Evolutionary conservation across 208 protist genomes (phyloP).

Genomic region (Tritrichomonas foetus): DNA sequence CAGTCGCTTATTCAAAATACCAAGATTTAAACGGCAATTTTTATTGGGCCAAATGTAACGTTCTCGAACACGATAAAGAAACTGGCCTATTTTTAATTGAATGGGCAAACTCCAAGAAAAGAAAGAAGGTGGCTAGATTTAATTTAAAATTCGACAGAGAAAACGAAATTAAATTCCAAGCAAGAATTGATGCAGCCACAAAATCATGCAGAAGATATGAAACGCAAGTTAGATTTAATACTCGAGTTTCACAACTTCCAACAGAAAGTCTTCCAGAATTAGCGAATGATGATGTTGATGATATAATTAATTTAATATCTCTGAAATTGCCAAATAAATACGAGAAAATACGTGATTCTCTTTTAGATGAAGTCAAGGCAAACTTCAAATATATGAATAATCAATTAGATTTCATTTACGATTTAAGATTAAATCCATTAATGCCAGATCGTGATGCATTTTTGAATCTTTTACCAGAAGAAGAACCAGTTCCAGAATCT

Average conservation of each 20-base stretch:
- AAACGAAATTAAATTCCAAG: slow-evolving; percentile 8
- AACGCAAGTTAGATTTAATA: slow-evolving; percentile 14
- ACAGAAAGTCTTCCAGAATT: not conserved
- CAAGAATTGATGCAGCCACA: not conserved
- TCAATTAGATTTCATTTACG: slow-evolving; percentile 1
- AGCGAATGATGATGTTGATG: not conserved
- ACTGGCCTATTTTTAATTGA: not conserved
- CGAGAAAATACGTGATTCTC: not conserved
- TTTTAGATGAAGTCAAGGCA: not conserved
- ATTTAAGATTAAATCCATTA: not conserved
- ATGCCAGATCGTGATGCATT: slow-evolving; percentile 29
- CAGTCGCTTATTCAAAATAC: slow-evolving; percentile 6
- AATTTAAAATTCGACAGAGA: not conserved
- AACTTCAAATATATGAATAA: slow-evolving; percentile 31
- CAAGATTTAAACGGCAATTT: not conserved
- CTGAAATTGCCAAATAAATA: not conserved
- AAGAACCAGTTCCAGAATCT: not conserved
- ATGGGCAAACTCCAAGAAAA: not conserved
- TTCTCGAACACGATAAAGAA: not conserved
- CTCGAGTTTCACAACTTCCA: not conserved
- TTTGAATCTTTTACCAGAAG: not conserved
- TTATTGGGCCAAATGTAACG: slow-evolving; percentile 10
- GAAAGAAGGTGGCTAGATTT: slow-evolving; percentile 24
- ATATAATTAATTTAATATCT: not conserved
- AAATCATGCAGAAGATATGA: not conserved